Conservation (phyloP, 202 grass and related monocot species). For the Musa balbisiana region DNA sequence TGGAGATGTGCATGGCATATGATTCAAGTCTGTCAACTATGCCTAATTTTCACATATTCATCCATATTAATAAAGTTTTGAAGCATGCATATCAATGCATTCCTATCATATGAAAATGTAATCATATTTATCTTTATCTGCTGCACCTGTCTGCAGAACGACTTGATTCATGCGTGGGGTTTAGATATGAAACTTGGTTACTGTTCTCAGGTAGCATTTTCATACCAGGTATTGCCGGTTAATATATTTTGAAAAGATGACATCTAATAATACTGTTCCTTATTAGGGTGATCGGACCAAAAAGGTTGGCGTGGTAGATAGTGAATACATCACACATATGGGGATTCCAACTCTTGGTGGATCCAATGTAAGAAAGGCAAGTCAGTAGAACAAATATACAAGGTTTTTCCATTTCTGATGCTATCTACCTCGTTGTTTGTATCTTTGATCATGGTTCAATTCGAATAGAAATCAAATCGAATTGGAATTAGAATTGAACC, state of each 20-base stretch:
- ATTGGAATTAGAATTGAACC: no score
- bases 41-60: neutral
- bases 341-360: neutral
- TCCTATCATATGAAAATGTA: neutral
- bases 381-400: no score
- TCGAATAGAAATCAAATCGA: no score
- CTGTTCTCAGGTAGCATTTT: constrained; percentile 5
- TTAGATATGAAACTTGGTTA: constrained; percentile 17
- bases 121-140: neutral
- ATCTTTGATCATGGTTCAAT: no score
- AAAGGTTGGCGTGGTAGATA: neutral
- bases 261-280: neutral
- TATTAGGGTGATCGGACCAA: neutral
- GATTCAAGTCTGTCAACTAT: neutral
- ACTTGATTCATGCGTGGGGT: constrained; percentile 20
- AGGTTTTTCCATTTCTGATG: no score
- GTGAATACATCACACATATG: neutral
- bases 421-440: no score
- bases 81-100: neutral
- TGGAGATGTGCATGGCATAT: constrained; percentile 12
- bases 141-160: constrained; percentile 4
- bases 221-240: no score
- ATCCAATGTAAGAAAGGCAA: neutral
- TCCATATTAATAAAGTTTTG: neutral
- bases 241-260: neutral